Percentiles rank a stretch among this genome's conserved stretches.
These are phyloP conservation scores for Grigorovia yakushimaensis DNA, from an alignment of 805 yeast species.

Conservation along the genomic window DNA sequence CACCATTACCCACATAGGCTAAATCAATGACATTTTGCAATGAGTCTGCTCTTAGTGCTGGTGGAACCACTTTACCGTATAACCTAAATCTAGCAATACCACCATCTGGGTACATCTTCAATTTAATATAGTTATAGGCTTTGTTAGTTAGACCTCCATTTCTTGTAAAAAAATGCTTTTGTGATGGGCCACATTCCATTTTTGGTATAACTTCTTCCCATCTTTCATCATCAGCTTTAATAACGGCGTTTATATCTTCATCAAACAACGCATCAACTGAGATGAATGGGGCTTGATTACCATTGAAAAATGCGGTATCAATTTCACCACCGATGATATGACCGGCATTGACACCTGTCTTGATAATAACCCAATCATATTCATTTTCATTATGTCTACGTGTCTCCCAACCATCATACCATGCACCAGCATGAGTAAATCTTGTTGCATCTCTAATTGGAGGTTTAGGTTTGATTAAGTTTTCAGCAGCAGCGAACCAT, in stretches of 20 bases:
- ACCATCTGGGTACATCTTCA: conserved; percentile 95
- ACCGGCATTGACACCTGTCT: conserved; percentile 74
- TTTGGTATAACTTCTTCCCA: conserved; percentile 71
- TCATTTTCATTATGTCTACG: conserved; percentile 80
- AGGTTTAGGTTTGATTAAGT: conserved; percentile 68
- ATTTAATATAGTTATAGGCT: conserved; percentile 67
- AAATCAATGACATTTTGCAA: conserved; percentile 39
- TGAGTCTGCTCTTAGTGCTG: conserved; percentile 6
- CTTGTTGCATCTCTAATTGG: conserved; percentile 76
- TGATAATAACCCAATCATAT: conserved; percentile 80
- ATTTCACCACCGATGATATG: conserved; percentile 73
- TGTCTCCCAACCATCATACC: conserved; percentile 99
- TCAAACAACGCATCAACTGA: conserved; percentile 65
- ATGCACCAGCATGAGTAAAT: conserved; percentile 81
- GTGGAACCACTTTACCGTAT: conserved; percentile 76
- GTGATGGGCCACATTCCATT: conserved; percentile 81
- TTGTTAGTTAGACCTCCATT: conserved; percentile 42
- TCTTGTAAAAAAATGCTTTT: conserved; percentile 72
- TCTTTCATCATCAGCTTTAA: conserved; percentile 26
- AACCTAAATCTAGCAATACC: conserved; percentile 93
- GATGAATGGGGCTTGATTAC: conserved; percentile 88
- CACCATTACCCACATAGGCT: conserved; percentile 81
- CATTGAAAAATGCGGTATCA: conserved; percentile 90
- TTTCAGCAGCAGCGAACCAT: conserved; percentile 91
- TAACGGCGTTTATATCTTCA: conserved; percentile 25